Base-by-base conservation (phyloP, 768 basidiomycete species). In the Boletus pseudo-olivaceus region DNA sequence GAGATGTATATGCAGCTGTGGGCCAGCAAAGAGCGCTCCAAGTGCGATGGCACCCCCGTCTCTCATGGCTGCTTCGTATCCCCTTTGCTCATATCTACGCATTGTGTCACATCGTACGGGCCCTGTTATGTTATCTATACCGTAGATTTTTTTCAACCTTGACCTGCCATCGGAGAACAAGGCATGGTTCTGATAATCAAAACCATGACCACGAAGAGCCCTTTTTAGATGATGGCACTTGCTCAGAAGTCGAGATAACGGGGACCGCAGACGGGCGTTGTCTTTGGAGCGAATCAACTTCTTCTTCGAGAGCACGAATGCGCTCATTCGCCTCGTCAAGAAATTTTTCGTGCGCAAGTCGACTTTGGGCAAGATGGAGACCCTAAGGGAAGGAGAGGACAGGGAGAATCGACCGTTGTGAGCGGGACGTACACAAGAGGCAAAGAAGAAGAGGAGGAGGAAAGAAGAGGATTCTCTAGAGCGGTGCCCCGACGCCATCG, bases 271-370 rank as follows among this genome's bases (percentile, higher is more conserved):
- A 47, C 5, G 59, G 11, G 6, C 54, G 59, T 7, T 59, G 51
- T 10, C n/a, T n/a, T 20, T 72, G 68, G 37, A 78, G 64, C 3
- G 60, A 53, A 32, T 72, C 72, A 6, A 90, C 76, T 65, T 90
- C 79, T 27, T 72, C 72, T 73, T 92, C 87, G 48, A 92, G 76
- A 23, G 68, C 62, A 37, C 67, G 67, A 27, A 90, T 77, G 43
- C 73, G 80, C 5, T 68, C 72, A 23, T 66, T 65, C n/a, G 86
- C 82, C 62, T 89, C 81, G 34, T 81, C 78, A 61, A 88, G 77
- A 65, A 81, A 82, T 63, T 84, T 84, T 73, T 92, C 87, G 63
- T 89, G 85, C 2, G 84, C 80, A 5, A 92, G 73, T 37, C 76
- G 75, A 53, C 77, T 73, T 61, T 85, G 88, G 12, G 77, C 69